Conservation (phyloP, 345 rosid genomes). For the Atalantia buxifolia region DNA sequence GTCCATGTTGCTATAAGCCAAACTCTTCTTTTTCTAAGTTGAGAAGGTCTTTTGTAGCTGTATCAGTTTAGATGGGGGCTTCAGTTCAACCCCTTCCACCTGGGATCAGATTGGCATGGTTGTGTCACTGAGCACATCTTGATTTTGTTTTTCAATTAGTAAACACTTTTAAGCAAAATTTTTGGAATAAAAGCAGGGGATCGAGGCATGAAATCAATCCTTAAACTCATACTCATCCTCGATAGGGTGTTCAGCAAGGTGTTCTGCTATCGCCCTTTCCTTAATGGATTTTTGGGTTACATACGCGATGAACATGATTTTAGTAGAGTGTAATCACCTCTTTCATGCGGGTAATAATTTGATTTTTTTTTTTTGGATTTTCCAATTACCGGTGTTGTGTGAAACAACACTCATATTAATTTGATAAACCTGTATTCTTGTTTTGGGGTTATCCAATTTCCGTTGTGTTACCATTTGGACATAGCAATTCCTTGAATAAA, state of each 20-base stretch:
- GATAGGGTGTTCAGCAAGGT: no score
- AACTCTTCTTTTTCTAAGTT: neutral
- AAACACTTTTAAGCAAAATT: neutral
- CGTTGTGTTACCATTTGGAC: neutral
- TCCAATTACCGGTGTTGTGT: neutral
- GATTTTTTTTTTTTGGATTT: neutral
- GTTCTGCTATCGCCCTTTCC: no score
- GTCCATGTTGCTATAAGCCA: slow-evolving; percentile 77
- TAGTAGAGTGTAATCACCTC: slow-evolving; percentile 24
- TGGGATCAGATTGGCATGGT: neutral
- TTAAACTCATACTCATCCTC: no score
- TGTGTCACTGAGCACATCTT: neutral
- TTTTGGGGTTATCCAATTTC: neutral
- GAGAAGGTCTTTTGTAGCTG: neutral
- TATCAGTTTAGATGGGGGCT: neutral
- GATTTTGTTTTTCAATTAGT: neutral
- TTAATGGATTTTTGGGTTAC: no score
- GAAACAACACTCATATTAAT: neutral
- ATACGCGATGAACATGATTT: neutral
- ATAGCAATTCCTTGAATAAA: neutral
- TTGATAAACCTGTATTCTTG: neutral
- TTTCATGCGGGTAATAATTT: neutral
- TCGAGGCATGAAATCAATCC: slow-evolving; percentile 13
- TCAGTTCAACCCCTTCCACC: neutral
- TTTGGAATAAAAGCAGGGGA: slow-evolving; percentile 24